phyloP scores from a whole-genome alignment of 257 asterid species.

The Solanum raphanifolium region DNA sequence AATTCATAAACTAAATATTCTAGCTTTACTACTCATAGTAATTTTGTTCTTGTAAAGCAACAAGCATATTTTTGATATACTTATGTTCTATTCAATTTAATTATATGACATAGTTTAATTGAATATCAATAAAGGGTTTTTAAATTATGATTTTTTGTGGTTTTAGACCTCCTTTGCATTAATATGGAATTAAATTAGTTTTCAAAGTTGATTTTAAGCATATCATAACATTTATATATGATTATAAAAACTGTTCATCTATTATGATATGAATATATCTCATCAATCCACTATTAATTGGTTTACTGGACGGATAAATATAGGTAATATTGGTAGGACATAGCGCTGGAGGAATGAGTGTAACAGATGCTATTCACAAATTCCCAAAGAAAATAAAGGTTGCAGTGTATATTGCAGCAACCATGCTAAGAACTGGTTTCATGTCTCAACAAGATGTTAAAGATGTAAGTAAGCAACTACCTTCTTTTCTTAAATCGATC shows the following conservation, averaged over 20 bases:
- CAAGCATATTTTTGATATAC: no score
- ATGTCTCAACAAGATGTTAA: conserved; percentile 35
- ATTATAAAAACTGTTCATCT: no score
- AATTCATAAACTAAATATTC: no score
- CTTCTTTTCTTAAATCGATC: no score
- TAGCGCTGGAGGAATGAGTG: conserved; percentile 78
- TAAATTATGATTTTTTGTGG: no score
- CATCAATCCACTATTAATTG: neutral
- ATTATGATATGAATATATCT: neutral
- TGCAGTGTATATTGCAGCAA: conserved; percentile 66
- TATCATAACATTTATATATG: neutral
- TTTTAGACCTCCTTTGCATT: neutral
- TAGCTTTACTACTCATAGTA: no score
- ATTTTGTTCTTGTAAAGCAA: no score
- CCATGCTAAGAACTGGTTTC: conserved; percentile 62
- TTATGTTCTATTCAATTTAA: no score
- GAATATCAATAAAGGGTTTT: no score
- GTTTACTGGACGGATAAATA: neutral
- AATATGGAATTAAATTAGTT: no score
- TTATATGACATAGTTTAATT: no score
- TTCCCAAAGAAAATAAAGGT: conserved; percentile 50
- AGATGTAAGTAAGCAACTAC: conserved; percentile 33
- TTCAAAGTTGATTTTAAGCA: no score
- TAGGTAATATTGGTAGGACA: conserved; percentile 91
- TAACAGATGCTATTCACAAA: conserved; percentile 48